These are phyloP conservation scores for Leccinum pellstonianum DNA, from an alignment of 768 basidiomycete genomes.

Conservation along the genomic window DNA sequence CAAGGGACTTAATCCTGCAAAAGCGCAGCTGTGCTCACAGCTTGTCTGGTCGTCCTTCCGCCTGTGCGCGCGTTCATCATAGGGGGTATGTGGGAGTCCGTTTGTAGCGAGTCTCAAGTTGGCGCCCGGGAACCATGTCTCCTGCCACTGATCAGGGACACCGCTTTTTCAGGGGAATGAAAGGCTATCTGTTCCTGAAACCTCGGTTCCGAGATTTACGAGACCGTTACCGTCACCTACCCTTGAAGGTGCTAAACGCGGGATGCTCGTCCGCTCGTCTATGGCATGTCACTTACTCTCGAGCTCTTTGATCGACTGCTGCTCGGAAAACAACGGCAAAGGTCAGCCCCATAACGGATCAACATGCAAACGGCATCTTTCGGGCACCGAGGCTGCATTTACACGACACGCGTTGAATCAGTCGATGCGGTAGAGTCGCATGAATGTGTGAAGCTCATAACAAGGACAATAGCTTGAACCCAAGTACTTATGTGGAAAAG, in stretches of 20 bases:
- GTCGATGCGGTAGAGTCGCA: background rate
- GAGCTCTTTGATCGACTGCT: background rate
- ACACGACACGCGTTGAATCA: background rate
- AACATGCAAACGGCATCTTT: background rate
- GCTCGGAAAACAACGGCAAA: background rate
- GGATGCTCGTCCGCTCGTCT: background rate
- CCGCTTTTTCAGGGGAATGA: background rate
- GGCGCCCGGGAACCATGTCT: background rate
- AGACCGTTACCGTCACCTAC: too few relatives aligned
- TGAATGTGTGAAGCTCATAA: background rate
- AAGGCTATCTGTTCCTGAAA: background rate
- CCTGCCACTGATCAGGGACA: background rate
- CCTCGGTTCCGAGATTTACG: background rate
- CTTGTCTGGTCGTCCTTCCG: background rate
- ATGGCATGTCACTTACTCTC: background rate
- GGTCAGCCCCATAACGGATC: background rate
- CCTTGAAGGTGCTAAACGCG: background rate
- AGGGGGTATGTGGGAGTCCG: background rate
- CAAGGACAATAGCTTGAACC: too few relatives aligned
- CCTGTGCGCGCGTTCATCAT: too few relatives aligned
- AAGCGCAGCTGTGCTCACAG: background rate
- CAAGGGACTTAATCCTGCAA: background rate
- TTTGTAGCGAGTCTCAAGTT: background rate
- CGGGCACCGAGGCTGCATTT: background rate
- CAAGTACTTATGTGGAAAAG: too few relatives aligned